Evolutionary conservation across 345 rosid species (phyloP).

Genomic region (Rhodamnia argentea): DNA sequence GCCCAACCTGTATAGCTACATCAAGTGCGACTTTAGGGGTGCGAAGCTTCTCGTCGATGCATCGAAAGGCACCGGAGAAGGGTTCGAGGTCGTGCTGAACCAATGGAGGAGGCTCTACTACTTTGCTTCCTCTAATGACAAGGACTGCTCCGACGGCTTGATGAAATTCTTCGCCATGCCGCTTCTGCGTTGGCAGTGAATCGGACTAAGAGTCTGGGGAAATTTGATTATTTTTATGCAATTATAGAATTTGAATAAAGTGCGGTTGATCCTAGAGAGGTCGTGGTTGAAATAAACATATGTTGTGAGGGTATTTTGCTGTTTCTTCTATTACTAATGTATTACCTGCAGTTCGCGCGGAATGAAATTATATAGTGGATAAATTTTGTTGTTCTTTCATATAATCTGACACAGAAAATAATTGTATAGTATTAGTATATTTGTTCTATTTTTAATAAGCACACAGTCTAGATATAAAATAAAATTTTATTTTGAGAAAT

Average conservation of each 20-base stretch:
- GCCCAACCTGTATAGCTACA: conserved; percentile 6
- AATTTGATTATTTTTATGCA: not conserved
- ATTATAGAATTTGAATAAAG: not conserved
- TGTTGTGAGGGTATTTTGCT: not conserved
- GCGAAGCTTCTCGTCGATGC: conserved; percentile 4
- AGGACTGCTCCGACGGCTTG: not conserved
- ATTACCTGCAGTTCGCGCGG: not conserved
- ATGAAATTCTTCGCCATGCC: conserved; percentile 14
- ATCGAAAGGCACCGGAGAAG: conserved; percentile 1
- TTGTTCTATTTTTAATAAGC: not conserved
- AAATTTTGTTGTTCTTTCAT: not conserved
- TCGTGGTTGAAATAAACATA: not conserved
- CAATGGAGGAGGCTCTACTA: conserved; percentile 5
- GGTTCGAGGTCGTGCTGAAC: conserved; percentile 3
- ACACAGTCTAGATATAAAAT: not conserved
- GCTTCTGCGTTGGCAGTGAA: not conserved
- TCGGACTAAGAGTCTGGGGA: not conserved
- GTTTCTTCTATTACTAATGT: not conserved
- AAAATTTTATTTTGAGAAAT: not conserved
- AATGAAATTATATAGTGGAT: not conserved
- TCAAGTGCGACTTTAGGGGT: conserved; percentile 4
- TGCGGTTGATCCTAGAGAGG: not conserved
- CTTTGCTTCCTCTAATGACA: conserved; percentile 8
- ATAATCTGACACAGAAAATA: not conserved
- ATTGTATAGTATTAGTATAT: not conserved